Evolutionary conservation across 139 green algal genomes (phyloP).

Genomic region (Chlamydomonas eustigma): DNA sequence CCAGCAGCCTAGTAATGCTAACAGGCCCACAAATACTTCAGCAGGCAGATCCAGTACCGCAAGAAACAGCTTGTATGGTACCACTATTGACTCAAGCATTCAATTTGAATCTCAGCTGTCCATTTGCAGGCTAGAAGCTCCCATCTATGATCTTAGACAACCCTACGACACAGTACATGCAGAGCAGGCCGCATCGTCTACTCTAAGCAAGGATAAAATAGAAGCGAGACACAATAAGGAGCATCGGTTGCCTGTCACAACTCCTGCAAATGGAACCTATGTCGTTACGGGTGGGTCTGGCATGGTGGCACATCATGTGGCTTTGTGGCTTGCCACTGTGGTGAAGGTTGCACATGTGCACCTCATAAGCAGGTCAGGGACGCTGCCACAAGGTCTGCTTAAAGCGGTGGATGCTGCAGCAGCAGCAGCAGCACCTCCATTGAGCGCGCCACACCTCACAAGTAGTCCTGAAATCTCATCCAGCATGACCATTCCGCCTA

Average conservation of each 20-base stretch:
- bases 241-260: neutral
- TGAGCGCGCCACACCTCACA: neutral
- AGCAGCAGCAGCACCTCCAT: too few species aligned
- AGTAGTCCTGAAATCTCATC: neutral
- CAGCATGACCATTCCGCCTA: neutral
- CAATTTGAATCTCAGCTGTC: neutral
- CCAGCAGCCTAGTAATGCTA: neutral
- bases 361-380: constrained; percentile 32
- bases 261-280: constrained; percentile 22
- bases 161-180: neutral
- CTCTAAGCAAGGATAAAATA: too few species aligned
- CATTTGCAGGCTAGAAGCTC: neutral
- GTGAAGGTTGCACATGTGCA: constrained; percentile 33
- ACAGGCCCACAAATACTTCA: neutral
- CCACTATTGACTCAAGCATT: too few species aligned
- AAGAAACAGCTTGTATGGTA: constrained; percentile 8
- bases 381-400: constrained; percentile 12
- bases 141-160: neutral
- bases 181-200: too few species aligned
- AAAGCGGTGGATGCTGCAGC: neutral
- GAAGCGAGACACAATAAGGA: too few species aligned
- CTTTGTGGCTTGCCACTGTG: constrained; percentile 23
- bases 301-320: constrained; percentile 28
- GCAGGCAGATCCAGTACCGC: neutral
- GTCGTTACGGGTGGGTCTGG: constrained; percentile 45